phyloP scores from a whole-genome alignment of 306 rosid genomes.

The Casuarina cunninghamiana region DNA sequence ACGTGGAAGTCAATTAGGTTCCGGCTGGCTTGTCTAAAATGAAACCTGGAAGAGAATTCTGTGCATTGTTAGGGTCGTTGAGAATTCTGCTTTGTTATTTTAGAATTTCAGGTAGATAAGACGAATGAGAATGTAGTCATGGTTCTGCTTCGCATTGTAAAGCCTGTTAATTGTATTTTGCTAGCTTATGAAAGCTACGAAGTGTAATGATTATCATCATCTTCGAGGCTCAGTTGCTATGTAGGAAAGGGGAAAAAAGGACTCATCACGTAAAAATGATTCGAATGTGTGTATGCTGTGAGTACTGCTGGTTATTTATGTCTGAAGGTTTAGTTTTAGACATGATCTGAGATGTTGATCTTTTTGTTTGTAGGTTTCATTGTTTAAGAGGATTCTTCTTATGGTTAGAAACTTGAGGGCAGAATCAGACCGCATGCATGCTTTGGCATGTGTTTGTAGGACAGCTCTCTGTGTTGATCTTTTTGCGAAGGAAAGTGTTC shows the following conservation, averaged over 20 bases:
- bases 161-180: not conserved
- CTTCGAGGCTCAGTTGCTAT: not conserved
- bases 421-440: constrained; percentile 98
- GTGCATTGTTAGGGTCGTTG: not conserved
- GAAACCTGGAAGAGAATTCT: not conserved
- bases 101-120: not conserved
- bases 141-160: not conserved
- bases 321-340: constrained; percentile 8
- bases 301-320: not conserved
- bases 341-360: not conserved
- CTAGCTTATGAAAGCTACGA: not conserved
- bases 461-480: constrained; percentile 98
- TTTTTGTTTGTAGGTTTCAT: constrained; percentile 61
- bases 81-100: not conserved
- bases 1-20: not conserved
- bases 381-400: constrained; percentile 90
- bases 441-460: constrained; percentile 95
- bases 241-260: not conserved
- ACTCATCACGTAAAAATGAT: not conserved
- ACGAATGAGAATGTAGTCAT: not conserved
- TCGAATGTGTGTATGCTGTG: not conserved
- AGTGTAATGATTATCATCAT: not conserved
- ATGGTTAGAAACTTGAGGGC: constrained; percentile 99
- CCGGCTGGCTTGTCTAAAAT: not conserved
- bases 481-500: constrained; percentile 96